Conservation (phyloP, 2,329 filamentous ascomycete species). For the Fonsecaea pedrosoi region DNA sequence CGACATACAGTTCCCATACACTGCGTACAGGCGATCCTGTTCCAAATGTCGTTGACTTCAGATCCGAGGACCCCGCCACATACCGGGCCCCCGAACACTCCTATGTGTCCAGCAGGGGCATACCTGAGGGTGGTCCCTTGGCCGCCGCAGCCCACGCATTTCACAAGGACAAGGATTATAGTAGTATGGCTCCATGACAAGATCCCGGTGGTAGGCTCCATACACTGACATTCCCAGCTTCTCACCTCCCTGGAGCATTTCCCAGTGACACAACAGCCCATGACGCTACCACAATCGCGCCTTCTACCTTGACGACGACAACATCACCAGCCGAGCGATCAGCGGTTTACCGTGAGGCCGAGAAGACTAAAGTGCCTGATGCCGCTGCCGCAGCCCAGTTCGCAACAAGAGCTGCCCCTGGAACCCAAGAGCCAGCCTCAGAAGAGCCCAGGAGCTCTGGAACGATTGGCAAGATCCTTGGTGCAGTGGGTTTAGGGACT, state of each 20-base stretch:
- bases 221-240: slow-evolving; percentile 21
- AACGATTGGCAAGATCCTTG: slow-evolving; percentile 34
- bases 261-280: slow-evolving; percentile 27
- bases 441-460: slow-evolving; percentile 20
- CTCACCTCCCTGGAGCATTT: slow-evolving; percentile 33
- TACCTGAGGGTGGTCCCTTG: slow-evolving; percentile 28
- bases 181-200: slow-evolving; percentile 23
- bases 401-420: slow-evolving; percentile 9
- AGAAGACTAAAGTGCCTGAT: slow-evolving; percentile 13
- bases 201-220: neutral
- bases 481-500: slow-evolving; percentile 37
- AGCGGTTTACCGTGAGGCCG: slow-evolving; percentile 18
- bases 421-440: slow-evolving; percentile 2
- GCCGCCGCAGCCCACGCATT: slow-evolving; percentile 30
- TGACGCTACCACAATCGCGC: slow-evolving; percentile 17
- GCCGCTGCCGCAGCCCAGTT: slow-evolving; percentile 13
- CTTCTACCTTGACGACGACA: slow-evolving; percentile 23
- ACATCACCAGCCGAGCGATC: slow-evolving; percentile 22
- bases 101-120: slow-evolving; percentile 26
- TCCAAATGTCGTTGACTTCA: slow-evolving; percentile 32
- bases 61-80: slow-evolving; percentile 36
- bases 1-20: slow-evolving; percentile 34
- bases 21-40: slow-evolving; percentile 34
- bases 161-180: slow-evolving; percentile 27
- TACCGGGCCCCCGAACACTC: slow-evolving; percentile 37